Evolutionary conservation across 176 grass and related monocot species (phyloP).

Genomic region (Bromus sterilis): DNA sequence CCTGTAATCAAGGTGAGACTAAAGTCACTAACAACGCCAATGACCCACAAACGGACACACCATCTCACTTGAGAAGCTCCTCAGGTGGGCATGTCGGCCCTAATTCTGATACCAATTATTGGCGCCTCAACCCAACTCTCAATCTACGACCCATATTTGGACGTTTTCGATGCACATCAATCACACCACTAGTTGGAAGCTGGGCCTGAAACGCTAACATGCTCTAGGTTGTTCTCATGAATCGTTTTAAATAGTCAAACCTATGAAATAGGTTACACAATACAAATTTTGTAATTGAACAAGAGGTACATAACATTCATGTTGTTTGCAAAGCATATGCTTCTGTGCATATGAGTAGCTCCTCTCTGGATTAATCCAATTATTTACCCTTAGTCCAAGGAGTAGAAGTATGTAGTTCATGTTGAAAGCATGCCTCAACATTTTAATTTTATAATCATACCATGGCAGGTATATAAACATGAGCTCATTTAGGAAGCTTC

Average conservation of each 20-base stretch:
- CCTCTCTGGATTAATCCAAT: no score
- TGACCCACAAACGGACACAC: no score
- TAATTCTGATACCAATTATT: no score
- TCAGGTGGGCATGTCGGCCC: no score
- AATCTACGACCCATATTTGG: no score
- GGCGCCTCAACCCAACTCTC: no score
- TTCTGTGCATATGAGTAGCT: background rate
- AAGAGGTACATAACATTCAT: background rate
- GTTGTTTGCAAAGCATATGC: background rate
- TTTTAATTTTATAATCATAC: slow-evolving; percentile 42
- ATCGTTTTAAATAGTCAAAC: background rate
- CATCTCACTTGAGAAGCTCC: no score
- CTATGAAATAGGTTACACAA: background rate
- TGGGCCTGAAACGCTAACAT: no score
- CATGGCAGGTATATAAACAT: slow-evolving; percentile 70
- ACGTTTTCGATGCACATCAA: no score
- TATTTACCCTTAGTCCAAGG: slow-evolving; percentile 10
- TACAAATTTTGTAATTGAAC: background rate
- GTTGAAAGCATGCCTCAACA: slow-evolving; percentile 43
- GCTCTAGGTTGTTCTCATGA: background rate
- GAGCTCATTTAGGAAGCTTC: slow-evolving; percentile 53
- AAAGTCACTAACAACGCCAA: no score
- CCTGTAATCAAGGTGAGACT: no score
- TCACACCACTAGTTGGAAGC: no score
- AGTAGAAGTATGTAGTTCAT: slow-evolving; percentile 45